A percentile compares a stretch with the other conserved stretches of the same genome.
Conservation (phyloP, 176 grass and related monocot species). For the Metroxylon sagu region DNA sequence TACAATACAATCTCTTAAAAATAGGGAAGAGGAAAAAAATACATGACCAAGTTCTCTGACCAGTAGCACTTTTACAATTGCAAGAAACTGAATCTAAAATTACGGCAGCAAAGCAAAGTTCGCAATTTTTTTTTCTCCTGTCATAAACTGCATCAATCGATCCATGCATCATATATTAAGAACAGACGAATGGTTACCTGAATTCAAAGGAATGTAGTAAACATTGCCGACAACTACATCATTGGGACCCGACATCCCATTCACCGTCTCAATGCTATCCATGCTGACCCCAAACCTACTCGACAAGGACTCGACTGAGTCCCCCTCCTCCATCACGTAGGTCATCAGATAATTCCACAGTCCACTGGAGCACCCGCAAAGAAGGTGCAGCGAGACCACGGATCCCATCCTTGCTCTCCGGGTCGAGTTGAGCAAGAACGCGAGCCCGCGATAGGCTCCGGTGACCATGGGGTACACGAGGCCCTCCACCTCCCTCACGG, state of each 20-base stretch:
- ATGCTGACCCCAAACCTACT: conserved; percentile 94
- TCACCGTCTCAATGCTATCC: conserved; percentile 92
- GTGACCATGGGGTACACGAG: conserved; percentile 33
- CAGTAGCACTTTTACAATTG: too few relatives aligned
- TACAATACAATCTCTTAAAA: too few relatives aligned
- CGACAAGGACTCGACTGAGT: conserved; percentile 71
- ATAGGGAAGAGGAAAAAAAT: too few relatives aligned
- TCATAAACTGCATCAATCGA: conserved; percentile 1
- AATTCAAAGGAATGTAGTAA: conserved; percentile 90
- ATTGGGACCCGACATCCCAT: conserved; percentile 70
- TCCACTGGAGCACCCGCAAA: conserved; percentile 84
- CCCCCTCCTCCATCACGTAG: conserved; percentile 69
- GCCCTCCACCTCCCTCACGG: conserved; percentile 15
- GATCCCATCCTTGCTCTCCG: conserved; percentile 42
- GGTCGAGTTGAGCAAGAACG: conserved; percentile 47
- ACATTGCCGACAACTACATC: conserved; percentile 42
- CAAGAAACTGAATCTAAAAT: too few relatives aligned
- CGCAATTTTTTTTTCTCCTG: too few relatives aligned
- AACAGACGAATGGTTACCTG: conserved; percentile 38
- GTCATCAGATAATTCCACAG: conserved; percentile 95
- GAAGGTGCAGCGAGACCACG: conserved; percentile 73
- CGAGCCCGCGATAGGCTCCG: conserved; percentile 47
- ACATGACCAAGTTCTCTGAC: too few relatives aligned
- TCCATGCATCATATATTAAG: neutral
- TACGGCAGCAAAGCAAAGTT: too few relatives aligned